Evolutionary conservation across 2,329 filamentous ascomycete species (phyloP).

Genomic region (Diaporthe helianthi): DNA sequence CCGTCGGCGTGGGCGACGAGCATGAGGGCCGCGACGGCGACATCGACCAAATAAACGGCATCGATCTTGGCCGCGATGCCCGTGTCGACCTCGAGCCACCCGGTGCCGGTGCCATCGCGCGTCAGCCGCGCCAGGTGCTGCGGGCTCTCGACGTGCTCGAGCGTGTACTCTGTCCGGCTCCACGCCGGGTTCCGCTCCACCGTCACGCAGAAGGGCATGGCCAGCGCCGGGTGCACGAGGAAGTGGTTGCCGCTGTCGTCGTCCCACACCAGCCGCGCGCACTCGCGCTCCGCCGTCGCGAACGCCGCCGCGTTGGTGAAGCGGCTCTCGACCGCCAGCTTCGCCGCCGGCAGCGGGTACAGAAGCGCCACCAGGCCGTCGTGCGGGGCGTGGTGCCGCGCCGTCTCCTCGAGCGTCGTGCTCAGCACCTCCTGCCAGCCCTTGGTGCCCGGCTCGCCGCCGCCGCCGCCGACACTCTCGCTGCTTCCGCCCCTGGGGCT

Average conservation of each 20-base stretch:
- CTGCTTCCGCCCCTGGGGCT: slow-evolving; percentile 3
- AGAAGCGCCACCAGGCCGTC: slow-evolving; percentile 72
- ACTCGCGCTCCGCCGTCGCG: slow-evolving; percentile 71
- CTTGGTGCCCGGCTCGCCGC: slow-evolving; percentile 47
- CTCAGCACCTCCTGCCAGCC: slow-evolving; percentile 64
- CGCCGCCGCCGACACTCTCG: slow-evolving; percentile 32
- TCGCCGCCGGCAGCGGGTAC: slow-evolving; percentile 70
- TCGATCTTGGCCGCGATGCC: slow-evolving; percentile 65
- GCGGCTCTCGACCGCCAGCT: slow-evolving; percentile 64
- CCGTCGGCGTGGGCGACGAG: slow-evolving; percentile 66
- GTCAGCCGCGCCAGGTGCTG: slow-evolving; percentile 66
- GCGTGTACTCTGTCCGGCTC: slow-evolving; percentile 68
- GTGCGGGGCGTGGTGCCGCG: slow-evolving; percentile 60
- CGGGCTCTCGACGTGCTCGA: slow-evolving; percentile 69
- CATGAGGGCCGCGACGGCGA: slow-evolving; percentile 65
- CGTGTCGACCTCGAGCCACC: slow-evolving; percentile 69
- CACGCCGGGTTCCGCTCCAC: slow-evolving; percentile 65
- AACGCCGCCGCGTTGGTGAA: slow-evolving; percentile 65
- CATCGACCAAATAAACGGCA: slow-evolving; percentile 67
- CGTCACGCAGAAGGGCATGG: slow-evolving; percentile 68
- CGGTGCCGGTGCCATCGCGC: slow-evolving; percentile 64
- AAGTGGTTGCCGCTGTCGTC: slow-evolving; percentile 65
- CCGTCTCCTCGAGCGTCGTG: slow-evolving; percentile 64
- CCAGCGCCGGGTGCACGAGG: slow-evolving; percentile 68
- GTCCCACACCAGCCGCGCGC: slow-evolving; percentile 75